Evolutionary conservation across 2,329 filamentous ascomycete species (phyloP), one percentile per base, ranked within the genome.

Genomic region (Phoma herbarum): DNA sequence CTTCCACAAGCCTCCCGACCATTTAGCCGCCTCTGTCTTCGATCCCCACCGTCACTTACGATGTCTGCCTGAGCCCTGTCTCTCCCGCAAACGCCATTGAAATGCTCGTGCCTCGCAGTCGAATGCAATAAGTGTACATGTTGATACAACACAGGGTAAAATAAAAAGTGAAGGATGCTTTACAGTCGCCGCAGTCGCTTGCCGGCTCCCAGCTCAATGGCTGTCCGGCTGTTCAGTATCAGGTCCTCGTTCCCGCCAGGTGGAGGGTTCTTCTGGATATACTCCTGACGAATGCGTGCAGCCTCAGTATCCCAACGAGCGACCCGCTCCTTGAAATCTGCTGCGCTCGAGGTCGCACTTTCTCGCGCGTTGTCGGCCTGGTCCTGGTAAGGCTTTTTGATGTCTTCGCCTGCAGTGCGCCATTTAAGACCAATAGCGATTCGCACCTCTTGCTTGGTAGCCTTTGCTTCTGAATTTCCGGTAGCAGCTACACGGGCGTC

Each of bases 371-470:
- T 83, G 53, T 88, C 84, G 4, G 90, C 91, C 73, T 89, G 84
- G 26, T 92, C 88, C 47, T 93, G 85, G 70, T 91, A 98, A 0
- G 93, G 93, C 72, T 85, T 84, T 71, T 90, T 91, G 66, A 88
- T 85, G 43, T 90, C 90, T 6, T 87, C 82, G 1, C 83, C 78
- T 0, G 91, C 88, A 48, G 91, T 90, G 67, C 90, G 91, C 95
- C 95, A 99, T 88, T 95, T 93, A 72, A 90, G 89, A 26, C 93
- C 93, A 10, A 95, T 86, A 74, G 93, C 92, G 49, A 88, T 86
- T 31, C 95, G 90, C 55, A 98, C 90, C 71, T 96, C 92, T 69
- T 88, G 84, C 41, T 86, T 83, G 2, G 83, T 80, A 2, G 84
- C 85, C 67, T 92, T 96, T 7, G 89, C 88, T 42, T 86, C 83